Evolutionary conservation across 2,329 filamentous ascomycete species (phyloP).

Genomic region (Cladosporium sp.): DNA sequence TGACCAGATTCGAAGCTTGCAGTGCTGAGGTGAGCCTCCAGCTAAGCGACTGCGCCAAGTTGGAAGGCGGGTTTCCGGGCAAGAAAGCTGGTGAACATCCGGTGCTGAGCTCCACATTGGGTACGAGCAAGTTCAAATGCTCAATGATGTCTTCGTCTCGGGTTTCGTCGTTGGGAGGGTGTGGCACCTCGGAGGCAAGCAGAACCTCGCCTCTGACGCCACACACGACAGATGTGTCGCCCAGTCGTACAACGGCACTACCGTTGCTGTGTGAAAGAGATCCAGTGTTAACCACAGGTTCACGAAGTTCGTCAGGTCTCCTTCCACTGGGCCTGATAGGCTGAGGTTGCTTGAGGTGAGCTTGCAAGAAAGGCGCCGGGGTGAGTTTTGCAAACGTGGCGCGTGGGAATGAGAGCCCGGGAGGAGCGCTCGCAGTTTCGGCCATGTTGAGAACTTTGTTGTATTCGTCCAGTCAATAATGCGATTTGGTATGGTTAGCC

Average conservation of each 20-base stretch:
- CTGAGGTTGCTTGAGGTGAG: conserved; percentile 71
- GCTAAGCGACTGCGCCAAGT: conserved; percentile 80
- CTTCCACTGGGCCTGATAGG: conserved; percentile 81
- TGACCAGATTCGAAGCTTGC: conserved; percentile 68
- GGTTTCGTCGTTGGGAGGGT: conserved; percentile 46
- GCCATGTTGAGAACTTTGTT: conserved; percentile 19
- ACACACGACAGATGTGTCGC: conserved; percentile 92
- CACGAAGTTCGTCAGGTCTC: conserved; percentile 65
- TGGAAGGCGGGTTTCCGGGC: conserved; percentile 77
- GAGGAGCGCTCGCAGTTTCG: conserved; percentile 21
- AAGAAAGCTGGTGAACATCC: conserved; percentile 84
- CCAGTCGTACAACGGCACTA: conserved; percentile 81
- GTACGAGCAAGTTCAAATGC: conserved; percentile 72
- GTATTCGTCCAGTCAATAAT: neutral
- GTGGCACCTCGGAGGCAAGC: conserved; percentile 70
- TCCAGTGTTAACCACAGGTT: conserved; percentile 75
- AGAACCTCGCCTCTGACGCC: conserved; percentile 87
- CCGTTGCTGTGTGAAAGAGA: conserved; percentile 88
- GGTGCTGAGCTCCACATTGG: conserved; percentile 89
- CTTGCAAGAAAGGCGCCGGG: conserved; percentile 84
- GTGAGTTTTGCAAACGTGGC: conserved; percentile 86
- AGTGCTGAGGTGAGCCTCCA: conserved; percentile 76
- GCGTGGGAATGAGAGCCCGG: conserved; percentile 54
- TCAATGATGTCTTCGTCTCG: conserved; percentile 39
- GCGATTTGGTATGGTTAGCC: neutral